Evolutionary conservation across 1,284 basidiomycete species (phyloP).

Genomic region (Boletellus sp.): DNA sequence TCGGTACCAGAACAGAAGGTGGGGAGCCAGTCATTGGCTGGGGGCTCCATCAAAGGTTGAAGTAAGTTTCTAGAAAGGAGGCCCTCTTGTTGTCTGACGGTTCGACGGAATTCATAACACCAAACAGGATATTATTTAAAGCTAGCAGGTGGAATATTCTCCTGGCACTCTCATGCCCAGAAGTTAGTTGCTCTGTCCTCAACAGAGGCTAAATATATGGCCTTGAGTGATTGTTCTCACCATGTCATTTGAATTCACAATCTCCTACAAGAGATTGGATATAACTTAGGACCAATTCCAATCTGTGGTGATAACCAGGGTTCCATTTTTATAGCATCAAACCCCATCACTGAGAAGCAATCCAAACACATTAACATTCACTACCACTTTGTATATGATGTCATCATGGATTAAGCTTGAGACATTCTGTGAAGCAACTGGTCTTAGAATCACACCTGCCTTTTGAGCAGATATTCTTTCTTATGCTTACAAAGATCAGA

Average conservation of each 20-base stretch:
- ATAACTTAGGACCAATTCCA: background rate
- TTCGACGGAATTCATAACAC: too few species aligned
- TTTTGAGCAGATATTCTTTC: too few species aligned
- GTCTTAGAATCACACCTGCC: too few species aligned
- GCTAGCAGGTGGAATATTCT: background rate
- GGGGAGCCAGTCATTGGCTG: too few species aligned
- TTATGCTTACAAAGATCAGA: too few species aligned
- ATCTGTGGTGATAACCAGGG: background rate
- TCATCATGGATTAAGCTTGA: background rate
- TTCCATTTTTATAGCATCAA: background rate
- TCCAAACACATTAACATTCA: too few species aligned
- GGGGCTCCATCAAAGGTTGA: too few species aligned
- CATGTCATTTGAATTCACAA: background rate
- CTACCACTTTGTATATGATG: background rate
- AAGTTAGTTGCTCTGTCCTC: background rate
- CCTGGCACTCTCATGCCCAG: background rate
- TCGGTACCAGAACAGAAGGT: too few species aligned
- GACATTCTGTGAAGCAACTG: too few species aligned
- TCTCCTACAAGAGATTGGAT: background rate
- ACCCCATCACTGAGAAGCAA: background rate
- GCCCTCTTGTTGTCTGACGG: too few species aligned
- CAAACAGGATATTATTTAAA: too few species aligned
- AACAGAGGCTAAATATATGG: background rate
- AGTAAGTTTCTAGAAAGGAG: too few species aligned
- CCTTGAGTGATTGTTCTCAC: background rate